Evolutionary conservation across 345 rosid species (phyloP).

Genomic region (Populus deltoides): DNA sequence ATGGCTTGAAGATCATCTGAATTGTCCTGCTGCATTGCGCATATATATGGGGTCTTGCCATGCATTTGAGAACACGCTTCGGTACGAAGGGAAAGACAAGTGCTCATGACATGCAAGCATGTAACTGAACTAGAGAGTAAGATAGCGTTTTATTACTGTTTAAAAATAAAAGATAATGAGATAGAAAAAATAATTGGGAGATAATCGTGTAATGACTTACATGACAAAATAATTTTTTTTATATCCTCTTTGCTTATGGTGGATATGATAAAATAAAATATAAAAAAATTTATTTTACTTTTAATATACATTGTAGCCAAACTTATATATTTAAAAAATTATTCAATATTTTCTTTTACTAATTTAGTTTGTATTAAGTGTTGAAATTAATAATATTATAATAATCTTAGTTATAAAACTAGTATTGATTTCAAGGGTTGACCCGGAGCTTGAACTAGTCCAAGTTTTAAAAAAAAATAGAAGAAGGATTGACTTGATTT

Average conservation of each 20-base stretch:
- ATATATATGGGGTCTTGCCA: slow-evolving; percentile 59
- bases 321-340: no score
- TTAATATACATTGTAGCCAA: no score
- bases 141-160: no score
- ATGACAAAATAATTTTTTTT: accelerated
- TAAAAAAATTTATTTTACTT: no score
- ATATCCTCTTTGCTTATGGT: accelerated
- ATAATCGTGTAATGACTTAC: accelerated
- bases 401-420: no score
- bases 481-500: accelerated
- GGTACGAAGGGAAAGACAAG: neutral
- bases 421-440: accelerated
- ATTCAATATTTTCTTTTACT: no score
- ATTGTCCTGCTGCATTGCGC: slow-evolving; percentile 65
- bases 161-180: no score
- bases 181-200: no score
- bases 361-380: no score
- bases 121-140: neutral
- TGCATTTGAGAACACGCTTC: slow-evolving; percentile 7
- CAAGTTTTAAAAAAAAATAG: no score
- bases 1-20: slow-evolving; percentile 60
- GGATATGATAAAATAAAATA: no score
- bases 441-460: accelerated
- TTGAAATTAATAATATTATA: no score
- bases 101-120: neutral